Percentiles rank a stretch among this genome's conserved stretches.
phyloP scores from a whole-genome alignment of 1,284 basidiomycete species.

The Cerioporus squamosus region DNA sequence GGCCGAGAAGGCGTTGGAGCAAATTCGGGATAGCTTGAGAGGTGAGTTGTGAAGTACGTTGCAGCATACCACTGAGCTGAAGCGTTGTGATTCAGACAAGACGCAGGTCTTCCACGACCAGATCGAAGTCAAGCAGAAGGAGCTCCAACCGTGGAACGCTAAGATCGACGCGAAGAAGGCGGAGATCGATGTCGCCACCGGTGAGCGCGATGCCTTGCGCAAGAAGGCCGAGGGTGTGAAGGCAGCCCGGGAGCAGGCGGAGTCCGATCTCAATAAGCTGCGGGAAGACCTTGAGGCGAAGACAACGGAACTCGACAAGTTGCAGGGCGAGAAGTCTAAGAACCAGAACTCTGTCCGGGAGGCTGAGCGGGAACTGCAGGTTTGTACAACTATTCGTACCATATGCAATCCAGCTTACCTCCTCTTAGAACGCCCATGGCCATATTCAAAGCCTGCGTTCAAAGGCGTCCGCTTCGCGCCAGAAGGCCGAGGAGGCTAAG shows the following conservation, averaged over 20 bases:
- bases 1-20: conserved; percentile 87
- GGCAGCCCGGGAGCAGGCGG: conserved; percentile 71
- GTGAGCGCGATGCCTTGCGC: conserved; percentile 83
- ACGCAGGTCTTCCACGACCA: conserved; percentile 93
- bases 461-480: conserved; percentile 72
- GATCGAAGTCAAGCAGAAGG: conserved; percentile 93
- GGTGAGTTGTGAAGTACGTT: conserved; percentile 47
- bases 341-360: conserved; percentile 57
- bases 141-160: conserved; percentile 93
- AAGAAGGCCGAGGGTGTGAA: conserved; percentile 79
- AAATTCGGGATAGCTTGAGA: conserved; percentile 89
- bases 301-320: conserved; percentile 52
- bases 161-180: conserved; percentile 89
- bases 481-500: conserved; percentile 89
- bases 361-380: conserved; percentile 61
- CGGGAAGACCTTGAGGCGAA: conserved; percentile 70
- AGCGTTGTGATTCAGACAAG: conserved; percentile 67
- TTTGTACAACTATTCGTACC: conserved; percentile 26
- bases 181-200: conserved; percentile 82
- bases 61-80: not conserved
- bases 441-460: conserved; percentile 61
- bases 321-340: conserved; percentile 55
- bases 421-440: conserved; percentile 50
- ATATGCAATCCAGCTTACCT: not conserved
- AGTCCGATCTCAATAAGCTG: conserved; percentile 65